Conservation (phyloP, 345 rosid genomes). For the Eucalyptus cladocalyx region DNA sequence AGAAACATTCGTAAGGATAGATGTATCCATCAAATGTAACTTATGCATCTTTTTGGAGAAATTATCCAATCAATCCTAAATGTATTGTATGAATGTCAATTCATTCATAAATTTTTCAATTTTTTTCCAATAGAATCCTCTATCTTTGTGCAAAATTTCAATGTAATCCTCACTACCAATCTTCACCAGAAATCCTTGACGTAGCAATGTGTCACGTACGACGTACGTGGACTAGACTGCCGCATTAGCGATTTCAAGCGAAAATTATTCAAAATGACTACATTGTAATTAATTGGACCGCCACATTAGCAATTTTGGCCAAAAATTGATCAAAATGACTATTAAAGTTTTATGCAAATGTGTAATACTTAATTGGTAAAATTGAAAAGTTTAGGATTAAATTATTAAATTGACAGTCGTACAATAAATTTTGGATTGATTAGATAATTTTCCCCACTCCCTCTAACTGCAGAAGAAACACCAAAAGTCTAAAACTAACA, state of each 20-base stretch:
- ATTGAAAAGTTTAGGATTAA: neutral
- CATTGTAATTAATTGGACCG: neutral
- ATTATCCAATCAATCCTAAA: neutral
- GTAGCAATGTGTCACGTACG: neutral
- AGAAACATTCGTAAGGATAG: neutral
- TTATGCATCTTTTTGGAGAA: neutral
- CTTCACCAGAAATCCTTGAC: rapidly evolving
- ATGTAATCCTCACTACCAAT: neutral
- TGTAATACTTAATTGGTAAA: neutral
- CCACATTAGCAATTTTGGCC: rapidly evolving
- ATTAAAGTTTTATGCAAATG: rapidly evolving
- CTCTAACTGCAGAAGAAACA: neutral
- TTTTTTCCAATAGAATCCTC: neutral
- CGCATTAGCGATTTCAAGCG: neutral
- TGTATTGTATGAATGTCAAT: neutral
- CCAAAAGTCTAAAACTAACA: neutral
- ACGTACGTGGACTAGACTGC: rapidly evolving
- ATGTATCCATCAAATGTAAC: neutral
- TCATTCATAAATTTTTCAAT: neutral
- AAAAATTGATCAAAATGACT: neutral
- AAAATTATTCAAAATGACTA: rapidly evolving
- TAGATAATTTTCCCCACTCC: neutral
- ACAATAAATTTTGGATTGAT: neutral
- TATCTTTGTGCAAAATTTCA: neutral
- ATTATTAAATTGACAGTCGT: neutral